Conservation (phyloP, 768 basidiomycete species). For the Amanita subjunquillea region DNA sequence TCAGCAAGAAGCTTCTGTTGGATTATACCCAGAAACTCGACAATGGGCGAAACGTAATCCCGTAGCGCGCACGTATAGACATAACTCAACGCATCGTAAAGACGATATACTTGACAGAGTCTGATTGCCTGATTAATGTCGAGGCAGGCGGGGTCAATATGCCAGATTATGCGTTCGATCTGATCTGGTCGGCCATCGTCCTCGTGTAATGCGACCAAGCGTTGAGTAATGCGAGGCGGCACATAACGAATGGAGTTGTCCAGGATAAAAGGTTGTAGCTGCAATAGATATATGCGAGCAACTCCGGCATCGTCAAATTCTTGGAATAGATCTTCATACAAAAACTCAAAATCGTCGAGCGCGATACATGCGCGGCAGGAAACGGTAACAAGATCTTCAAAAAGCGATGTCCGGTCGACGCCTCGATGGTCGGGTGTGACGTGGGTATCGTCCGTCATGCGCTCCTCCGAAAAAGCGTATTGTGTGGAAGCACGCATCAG, state of each 20-base stretch:
- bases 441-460: slow-evolving; percentile 87
- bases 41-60: slow-evolving; percentile 85
- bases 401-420: slow-evolving; percentile 84
- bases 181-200: slow-evolving; percentile 58
- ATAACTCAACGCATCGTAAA: slow-evolving; percentile 93
- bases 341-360: slow-evolving; percentile 71
- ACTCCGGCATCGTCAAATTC: slow-evolving; percentile 81
- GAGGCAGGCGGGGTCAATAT: slow-evolving; percentile 82
- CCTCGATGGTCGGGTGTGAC: slow-evolving; percentile 73
- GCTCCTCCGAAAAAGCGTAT: slow-evolving; percentile 92
- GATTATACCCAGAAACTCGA: slow-evolving; percentile 74
- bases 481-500: slow-evolving; percentile 81
- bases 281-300: slow-evolving; percentile 68
- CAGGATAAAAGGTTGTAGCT: slow-evolving; percentile 77
- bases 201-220: slow-evolving; percentile 70
- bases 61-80: slow-evolving; percentile 82
- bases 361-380: slow-evolving; percentile 75
- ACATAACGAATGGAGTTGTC: slow-evolving; percentile 60
- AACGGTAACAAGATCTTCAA: slow-evolving; percentile 75
- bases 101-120: slow-evolving; percentile 71
- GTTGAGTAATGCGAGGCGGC: slow-evolving; percentile 84
- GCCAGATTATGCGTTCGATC: slow-evolving; percentile 90
- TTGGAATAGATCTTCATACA: slow-evolving; percentile 92
- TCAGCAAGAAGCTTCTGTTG: slow-evolving; percentile 38
- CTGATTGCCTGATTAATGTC: slow-evolving; percentile 90